Evolutionary conservation across 148 eudicot species (phyloP).

Genomic region (Chenopodium album): DNA sequence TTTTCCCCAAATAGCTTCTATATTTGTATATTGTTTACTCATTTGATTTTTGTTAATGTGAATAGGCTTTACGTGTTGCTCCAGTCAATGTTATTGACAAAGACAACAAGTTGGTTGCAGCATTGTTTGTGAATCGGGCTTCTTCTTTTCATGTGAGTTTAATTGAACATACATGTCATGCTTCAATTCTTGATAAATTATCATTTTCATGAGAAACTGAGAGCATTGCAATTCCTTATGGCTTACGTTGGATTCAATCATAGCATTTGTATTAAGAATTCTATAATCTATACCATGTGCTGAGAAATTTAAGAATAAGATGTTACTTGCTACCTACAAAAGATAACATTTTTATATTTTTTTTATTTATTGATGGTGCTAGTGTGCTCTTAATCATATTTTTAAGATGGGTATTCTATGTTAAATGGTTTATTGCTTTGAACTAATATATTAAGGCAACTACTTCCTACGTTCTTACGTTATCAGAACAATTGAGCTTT

Average conservation of each 20-base stretch:
- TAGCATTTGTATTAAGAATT: neutral
- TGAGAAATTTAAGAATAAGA: neutral
- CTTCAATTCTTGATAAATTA: neutral
- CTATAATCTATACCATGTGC: neutral
- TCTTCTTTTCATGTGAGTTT: conserved; percentile 65
- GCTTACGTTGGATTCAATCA: neutral
- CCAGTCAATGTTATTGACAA: conserved; percentile 59
- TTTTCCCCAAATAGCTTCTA: neutral
- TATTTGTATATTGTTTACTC: conserved; percentile 1
- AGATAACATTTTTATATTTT: neutral
- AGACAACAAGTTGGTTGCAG: conserved; percentile 60
- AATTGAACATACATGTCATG: conserved; percentile 5
- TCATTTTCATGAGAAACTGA: neutral
- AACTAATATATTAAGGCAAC: neutral
- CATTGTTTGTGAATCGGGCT: conserved; percentile 81
- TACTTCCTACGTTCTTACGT: too few relatives aligned
- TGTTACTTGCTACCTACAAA: neutral
- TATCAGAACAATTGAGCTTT: too few relatives aligned
- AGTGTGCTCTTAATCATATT: neutral
- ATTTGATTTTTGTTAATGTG: neutral
- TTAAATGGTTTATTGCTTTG: neutral
- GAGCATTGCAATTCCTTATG: neutral
- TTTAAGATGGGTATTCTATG: neutral
- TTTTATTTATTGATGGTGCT: neutral
- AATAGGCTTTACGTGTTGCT: conserved; percentile 85